Evolutionary conservation across 768 basidiomycete species (phyloP).

Genomic region (Lenzites betulinus): DNA sequence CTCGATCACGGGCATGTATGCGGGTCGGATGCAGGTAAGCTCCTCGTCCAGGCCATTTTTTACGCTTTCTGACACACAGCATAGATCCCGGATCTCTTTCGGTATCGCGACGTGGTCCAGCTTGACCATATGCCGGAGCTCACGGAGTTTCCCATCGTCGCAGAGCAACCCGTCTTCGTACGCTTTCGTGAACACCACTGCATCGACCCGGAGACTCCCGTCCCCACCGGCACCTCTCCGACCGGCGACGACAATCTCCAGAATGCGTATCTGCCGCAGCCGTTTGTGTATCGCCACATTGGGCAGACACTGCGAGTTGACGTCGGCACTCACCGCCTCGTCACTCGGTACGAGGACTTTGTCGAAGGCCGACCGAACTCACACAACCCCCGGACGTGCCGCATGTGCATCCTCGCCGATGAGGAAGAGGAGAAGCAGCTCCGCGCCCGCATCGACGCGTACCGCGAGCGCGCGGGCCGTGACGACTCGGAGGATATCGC

Average conservation of each 20-base stretch:
- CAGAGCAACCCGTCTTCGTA: conserved; percentile 57
- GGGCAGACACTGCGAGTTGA: conserved; percentile 13
- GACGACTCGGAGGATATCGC: conserved; percentile 10
- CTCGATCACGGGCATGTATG: conserved; percentile 57
- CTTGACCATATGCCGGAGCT: conserved; percentile 29
- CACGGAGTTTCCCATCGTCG: conserved; percentile 33
- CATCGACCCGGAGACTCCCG: conserved; percentile 43
- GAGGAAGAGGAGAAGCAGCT: conserved; percentile 13
- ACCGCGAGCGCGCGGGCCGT: conserved; percentile 14
- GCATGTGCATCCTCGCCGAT: conserved; percentile 17
- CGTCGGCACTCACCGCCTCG: conserved; percentile 3
- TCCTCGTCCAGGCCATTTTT: not conserved
- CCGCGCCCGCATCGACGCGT: conserved; percentile 10
- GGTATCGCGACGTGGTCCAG: conserved; percentile 34
- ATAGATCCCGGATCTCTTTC: conserved; percentile 37
- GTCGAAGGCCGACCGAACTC: conserved; percentile 39
- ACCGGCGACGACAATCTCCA: conserved; percentile 40
- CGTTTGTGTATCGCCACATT: conserved; percentile 10
- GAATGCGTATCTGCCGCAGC: conserved; percentile 43
- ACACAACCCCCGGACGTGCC: conserved; percentile 46
- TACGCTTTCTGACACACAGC: conserved; percentile 2
- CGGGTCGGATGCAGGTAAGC: conserved; percentile 59
- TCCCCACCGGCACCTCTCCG: conserved; percentile 23
- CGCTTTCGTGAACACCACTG: conserved; percentile 57
- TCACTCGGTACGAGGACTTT: conserved; percentile 45